Conservation (phyloP, 1,139 yeast species). For the Pichia sp. region DNA sequence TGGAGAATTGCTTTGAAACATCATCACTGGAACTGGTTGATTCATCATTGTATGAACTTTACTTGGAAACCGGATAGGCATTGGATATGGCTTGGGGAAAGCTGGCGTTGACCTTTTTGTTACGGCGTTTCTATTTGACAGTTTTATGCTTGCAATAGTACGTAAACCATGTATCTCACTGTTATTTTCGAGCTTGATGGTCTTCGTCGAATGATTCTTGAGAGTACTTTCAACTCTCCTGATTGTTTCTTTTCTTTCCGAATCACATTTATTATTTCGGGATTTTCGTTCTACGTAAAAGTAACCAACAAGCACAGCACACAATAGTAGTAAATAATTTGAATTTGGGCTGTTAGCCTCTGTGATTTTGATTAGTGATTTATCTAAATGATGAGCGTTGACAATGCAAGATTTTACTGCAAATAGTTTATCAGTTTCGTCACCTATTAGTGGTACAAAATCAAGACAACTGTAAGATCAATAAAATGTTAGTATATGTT, state of each 20-base stretch:
- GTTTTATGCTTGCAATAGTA: background rate
- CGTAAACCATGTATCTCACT: background rate
- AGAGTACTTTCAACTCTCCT: background rate
- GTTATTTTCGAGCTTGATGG: background rate
- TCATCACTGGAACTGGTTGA: background rate
- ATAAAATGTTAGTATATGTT: background rate
- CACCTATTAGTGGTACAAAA: constrained; percentile 6
- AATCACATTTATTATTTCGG: background rate
- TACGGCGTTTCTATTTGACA: background rate
- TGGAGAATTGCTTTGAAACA: background rate
- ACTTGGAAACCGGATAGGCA: background rate
- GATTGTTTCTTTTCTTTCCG: background rate
- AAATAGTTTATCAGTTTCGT: constrained; percentile 1
- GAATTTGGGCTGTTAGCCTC: background rate
- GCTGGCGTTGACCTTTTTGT: background rate
- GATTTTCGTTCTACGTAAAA: background rate
- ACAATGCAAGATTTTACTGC: constrained; percentile 8
- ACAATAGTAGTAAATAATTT: background rate
- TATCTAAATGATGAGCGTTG: constrained; percentile 1
- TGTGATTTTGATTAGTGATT: background rate
- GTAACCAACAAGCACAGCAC: background rate
- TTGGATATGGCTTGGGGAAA: background rate
- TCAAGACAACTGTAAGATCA: constrained; percentile 10
- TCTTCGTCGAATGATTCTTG: background rate
- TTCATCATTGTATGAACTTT: background rate